Conservation (phyloP, 2,329 filamentous ascomycete species). For the Beauveria scarabaeidicola region DNA sequence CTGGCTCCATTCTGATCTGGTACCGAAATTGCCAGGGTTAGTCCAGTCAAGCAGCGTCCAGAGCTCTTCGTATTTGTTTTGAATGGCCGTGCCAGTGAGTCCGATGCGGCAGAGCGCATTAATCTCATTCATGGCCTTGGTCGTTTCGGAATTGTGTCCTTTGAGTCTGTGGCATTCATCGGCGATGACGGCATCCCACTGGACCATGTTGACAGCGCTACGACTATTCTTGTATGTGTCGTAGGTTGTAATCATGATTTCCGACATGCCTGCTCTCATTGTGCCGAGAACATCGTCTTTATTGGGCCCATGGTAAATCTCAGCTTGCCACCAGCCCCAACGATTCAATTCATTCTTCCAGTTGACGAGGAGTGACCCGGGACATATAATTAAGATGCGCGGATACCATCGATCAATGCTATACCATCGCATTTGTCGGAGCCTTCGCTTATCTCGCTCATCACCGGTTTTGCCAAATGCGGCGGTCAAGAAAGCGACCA, state of each 20-base stretch:
- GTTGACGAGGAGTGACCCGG: constrained; percentile 79
- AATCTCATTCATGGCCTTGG: constrained; percentile 78
- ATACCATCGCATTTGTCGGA: constrained; percentile 71
- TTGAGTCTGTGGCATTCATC: constrained; percentile 93
- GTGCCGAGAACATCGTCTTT: constrained; percentile 65
- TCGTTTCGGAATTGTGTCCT: constrained; percentile 66
- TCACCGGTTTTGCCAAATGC: constrained; percentile 94
- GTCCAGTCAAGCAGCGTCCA: constrained; percentile 97
- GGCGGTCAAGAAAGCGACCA: constrained; percentile 82
- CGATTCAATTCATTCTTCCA: constrained; percentile 79
- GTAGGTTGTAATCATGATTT: constrained; percentile 94
- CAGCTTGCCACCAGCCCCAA: constrained; percentile 95
- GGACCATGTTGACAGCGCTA: constrained; percentile 66
- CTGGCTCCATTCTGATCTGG: constrained; percentile 64
- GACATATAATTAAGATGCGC: constrained; percentile 75
- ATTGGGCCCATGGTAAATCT: constrained; percentile 63
- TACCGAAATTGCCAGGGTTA: constrained; percentile 65
- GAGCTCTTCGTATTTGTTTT: constrained; percentile 95
- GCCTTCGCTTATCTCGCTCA: constrained; percentile 72
- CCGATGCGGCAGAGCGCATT: constrained; percentile 91
- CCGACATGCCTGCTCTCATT: constrained; percentile 66
- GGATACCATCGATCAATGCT: constrained; percentile 59
- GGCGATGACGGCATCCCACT: constrained; percentile 90
- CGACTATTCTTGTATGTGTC: constrained; percentile 75
- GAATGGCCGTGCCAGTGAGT: constrained; percentile 89